Evolutionary conservation across 129 eudicot species (phyloP), one percentile per base, ranked within the genome.

Genomic region (Calendula officinalis): DNA sequence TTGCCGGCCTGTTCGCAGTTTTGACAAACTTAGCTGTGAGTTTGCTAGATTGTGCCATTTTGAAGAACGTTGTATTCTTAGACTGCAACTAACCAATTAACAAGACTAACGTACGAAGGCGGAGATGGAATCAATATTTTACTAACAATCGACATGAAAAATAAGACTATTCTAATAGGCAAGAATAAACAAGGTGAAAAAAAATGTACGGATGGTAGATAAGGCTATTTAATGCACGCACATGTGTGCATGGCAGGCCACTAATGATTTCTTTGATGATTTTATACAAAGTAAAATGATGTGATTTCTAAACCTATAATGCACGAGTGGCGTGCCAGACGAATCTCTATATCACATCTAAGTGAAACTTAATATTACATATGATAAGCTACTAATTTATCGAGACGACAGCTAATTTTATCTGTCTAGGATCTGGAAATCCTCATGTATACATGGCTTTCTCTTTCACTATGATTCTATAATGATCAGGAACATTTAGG

Each of bases 241-340:
- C 78, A 65, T 73, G 78, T 65, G 54, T 56, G 72, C 62, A 65
- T 65, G 78, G 54, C 67, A 42, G 37, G 64, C 56, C 70, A 62
- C 42, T 49, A 32, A 54, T 8, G 72, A 64, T 73, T 65, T 73
- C 67, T 73, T 56, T 27, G 7, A 38, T 64, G 60, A n/a, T 35
- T 53, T 73, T 8, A 38, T 11, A 54, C 45, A 63, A 14, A 54
- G 36, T 42, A 67, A n/a, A 49, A 72, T 44, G 64, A 42, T 72
- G 65, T 32, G 50, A 40, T 59, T 47, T 51, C 60, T 50, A 14
- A 41, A 55, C 56, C 61, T 64, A 32, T 65, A 65, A 65, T 73
- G 72, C 72, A 73, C 67, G 78, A 57, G 78, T 56, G 78, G 32
- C 39, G 14, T 27, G 16, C 62, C n/a, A 10, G 12, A 42, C 70